Percentiles rank a stretch among this genome's conserved stretches.
Conservation (phyloP, 331 rosid genomes). For the Quercus tomentella region DNA sequence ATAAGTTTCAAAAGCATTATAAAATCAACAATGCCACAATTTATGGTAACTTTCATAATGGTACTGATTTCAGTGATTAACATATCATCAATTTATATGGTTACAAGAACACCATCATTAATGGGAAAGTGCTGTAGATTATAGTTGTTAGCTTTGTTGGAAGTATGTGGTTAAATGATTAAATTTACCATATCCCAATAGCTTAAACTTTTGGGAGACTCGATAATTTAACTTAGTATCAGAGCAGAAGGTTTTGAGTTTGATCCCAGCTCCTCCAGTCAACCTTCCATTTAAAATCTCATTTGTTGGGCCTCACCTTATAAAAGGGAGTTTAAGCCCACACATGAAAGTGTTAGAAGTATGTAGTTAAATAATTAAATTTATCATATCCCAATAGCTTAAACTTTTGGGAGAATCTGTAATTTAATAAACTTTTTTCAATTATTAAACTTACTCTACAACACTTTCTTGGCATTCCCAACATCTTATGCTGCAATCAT, state of each 20-base stretch:
- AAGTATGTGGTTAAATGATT: too few relatives aligned
- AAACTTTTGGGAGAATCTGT: too few relatives aligned
- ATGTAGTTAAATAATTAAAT: too few relatives aligned
- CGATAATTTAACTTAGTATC: too few relatives aligned
- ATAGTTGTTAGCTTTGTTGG: not conserved
- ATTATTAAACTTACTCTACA: not conserved
- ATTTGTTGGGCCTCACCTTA: too few relatives aligned
- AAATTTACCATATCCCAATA: too few relatives aligned
- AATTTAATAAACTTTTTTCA: not conserved
- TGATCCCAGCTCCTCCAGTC: too few relatives aligned
- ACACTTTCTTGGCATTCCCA: not conserved
- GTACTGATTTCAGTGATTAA: not conserved
- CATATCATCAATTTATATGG: not conserved
- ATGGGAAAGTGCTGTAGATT: not conserved
- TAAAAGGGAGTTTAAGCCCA: too few relatives aligned
- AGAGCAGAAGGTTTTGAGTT: too few relatives aligned
- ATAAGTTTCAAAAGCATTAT: not conserved
- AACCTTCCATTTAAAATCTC: too few relatives aligned
- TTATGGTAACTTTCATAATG: not conserved
- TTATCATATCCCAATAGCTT: too few relatives aligned
- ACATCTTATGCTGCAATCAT: not conserved
- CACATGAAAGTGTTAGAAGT: too few relatives aligned
- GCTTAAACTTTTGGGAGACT: fast-evolving
- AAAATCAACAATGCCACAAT: not conserved
- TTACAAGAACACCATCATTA: not conserved